Evolutionary conservation across 495 filamentous ascomycete species (phyloP).

Genomic region (Zalerion maritima): DNA sequence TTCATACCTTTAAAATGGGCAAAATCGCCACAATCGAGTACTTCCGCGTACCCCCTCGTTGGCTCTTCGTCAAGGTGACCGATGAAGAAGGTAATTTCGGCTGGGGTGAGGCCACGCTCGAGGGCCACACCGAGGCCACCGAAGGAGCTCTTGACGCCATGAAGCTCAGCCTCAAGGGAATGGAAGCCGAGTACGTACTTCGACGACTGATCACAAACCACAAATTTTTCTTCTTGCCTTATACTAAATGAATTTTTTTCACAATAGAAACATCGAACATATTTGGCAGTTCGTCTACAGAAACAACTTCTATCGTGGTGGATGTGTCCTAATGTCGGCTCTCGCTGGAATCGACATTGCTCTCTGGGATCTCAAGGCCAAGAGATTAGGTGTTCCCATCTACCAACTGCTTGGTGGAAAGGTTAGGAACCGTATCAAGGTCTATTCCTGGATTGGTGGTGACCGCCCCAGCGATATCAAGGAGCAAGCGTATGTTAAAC

Average conservation of each 20-base stretch:
- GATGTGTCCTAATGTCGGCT: slow-evolving; percentile 72
- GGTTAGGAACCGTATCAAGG: slow-evolving; percentile 55
- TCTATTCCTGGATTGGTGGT: slow-evolving; percentile 81
- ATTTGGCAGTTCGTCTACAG: slow-evolving; percentile 64
- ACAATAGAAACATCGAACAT: slow-evolving; percentile 60
- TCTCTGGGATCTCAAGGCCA: slow-evolving; percentile 63
- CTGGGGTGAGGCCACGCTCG: slow-evolving; percentile 70
- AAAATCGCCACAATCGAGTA: slow-evolving; percentile 59
- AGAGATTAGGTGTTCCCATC: slow-evolving; percentile 51
- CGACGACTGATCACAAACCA: background rate
- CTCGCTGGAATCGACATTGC: slow-evolving; percentile 71
- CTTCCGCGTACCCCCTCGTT: slow-evolving; percentile 58
- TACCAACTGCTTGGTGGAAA: slow-evolving; percentile 65
- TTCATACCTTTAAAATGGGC: too few species aligned
- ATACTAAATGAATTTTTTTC: slow-evolving; percentile 2
- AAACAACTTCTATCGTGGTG: slow-evolving; percentile 65
- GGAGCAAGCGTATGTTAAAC: slow-evolving; percentile 39
- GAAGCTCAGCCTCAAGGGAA: slow-evolving; percentile 45
- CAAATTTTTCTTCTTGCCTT: too few species aligned
- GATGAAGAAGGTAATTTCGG: slow-evolving; percentile 48
- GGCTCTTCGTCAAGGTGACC: slow-evolving; percentile 68
- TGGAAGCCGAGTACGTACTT: slow-evolving; percentile 52
- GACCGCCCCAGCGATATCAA: slow-evolving; percentile 63
- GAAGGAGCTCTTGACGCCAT: slow-evolving; percentile 61
- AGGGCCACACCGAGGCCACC: slow-evolving; percentile 62